Evolutionary conservation across 129 eudicot genomes (phyloP).

Genomic region (Centrapalus pauciflorus): DNA sequence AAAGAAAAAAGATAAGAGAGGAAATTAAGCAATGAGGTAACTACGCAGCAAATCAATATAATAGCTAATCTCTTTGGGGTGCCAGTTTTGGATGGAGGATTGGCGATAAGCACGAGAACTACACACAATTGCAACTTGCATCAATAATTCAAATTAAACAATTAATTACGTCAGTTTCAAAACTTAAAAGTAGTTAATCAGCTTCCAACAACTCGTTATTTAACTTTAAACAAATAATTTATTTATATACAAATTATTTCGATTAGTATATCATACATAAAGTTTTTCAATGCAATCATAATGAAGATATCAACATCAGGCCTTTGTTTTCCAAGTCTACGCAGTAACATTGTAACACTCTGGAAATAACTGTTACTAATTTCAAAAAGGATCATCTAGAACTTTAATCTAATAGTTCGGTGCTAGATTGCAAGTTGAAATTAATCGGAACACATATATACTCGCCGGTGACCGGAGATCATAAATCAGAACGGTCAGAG

Average conservation of each 20-base stretch:
- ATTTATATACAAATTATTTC: not conserved
- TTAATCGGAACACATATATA: not conserved
- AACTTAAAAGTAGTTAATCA: not conserved
- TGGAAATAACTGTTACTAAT: constrained; percentile 9
- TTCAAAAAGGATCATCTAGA: not conserved
- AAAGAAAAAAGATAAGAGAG: not conserved
- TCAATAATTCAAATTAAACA: constrained; percentile 21
- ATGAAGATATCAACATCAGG: not conserved
- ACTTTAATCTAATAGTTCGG: not conserved
- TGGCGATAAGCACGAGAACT: constrained; percentile 22
- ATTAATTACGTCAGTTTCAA: constrained; percentile 14
- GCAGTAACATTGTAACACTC: not conserved
- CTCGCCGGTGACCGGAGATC: constrained; percentile 9
- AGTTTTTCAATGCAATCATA: not conserved
- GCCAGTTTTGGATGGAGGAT: not conserved
- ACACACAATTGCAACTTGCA: constrained; percentile 18
- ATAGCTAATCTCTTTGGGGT: not conserved
- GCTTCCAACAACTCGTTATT: not conserved
- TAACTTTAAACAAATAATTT: not conserved
- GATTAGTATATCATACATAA: not conserved
- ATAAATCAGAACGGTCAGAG: constrained; percentile 26
- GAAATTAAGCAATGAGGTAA: not conserved
- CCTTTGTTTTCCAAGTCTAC: constrained; percentile 16
- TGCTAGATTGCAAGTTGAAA: not conserved
- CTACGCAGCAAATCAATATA: not conserved